phyloP scores from a whole-genome alignment of 2,329 filamentous ascomycete genomes.

The Lojkania enalia region DNA sequence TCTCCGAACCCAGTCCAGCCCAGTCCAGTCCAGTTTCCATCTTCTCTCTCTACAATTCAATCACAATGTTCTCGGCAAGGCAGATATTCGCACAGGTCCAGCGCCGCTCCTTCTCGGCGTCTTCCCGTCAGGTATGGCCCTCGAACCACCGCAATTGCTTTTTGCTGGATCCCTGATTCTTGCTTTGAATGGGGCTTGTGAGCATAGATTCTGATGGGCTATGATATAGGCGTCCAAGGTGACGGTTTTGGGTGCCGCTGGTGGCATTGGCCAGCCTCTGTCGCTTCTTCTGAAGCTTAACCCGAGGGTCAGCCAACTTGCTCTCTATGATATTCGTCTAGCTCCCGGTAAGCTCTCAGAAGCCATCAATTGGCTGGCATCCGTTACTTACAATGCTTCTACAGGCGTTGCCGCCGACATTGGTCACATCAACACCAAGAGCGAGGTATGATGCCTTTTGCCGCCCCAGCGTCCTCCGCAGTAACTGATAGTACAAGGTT shows the following conservation, averaged over 20 bases:
- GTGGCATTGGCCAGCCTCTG: constrained; percentile 97
- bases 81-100: constrained; percentile 55
- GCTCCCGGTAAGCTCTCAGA: constrained; percentile 72
- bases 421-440: constrained; percentile 99
- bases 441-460: constrained; percentile 55
- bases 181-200: constrained; percentile 14
- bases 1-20: constrained; percentile 8
- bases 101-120: constrained; percentile 58
- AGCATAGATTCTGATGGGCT: constrained; percentile 25
- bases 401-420: constrained; percentile 96
- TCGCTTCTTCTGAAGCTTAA: constrained; percentile 99
- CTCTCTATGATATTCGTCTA: constrained; percentile 96
- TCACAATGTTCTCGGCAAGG: constrained; percentile 69
- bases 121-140: constrained; percentile 54
- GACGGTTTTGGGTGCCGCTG: constrained; percentile 91
- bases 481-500: constrained; percentile 57
- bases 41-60: constrained; percentile 22
- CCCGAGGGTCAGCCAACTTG: constrained; percentile 88
- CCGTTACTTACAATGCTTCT: constrained; percentile 22
- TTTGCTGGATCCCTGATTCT: constrained; percentile 18
- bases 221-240: constrained; percentile 85
- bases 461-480: constrained; percentile 10
- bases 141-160: constrained; percentile 26
- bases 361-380: not conserved
- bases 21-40: constrained; percentile 32